Evolutionary conservation across 2,329 filamentous ascomycete species (phyloP), one percentile per base, ranked within the genome.

Genomic region (Diaporthe sp.): DNA sequence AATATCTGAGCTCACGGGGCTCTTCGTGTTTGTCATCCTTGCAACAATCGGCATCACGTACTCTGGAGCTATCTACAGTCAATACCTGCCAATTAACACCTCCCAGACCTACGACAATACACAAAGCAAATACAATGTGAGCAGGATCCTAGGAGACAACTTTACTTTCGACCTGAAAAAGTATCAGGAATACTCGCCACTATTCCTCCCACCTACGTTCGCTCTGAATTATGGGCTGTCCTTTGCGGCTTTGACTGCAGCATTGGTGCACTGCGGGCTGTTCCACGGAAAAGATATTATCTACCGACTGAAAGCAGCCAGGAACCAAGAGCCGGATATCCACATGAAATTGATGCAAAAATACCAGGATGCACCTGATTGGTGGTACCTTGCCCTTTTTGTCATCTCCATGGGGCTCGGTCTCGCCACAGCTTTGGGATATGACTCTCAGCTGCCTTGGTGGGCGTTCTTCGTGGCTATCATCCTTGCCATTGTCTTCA

Each of bases 101-200:
- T 87, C 88, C 30, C 83, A 86, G 59, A 86, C 86, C 0, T 92
- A 88, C 74, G 89, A 92, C 80, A 92, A 92, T 73, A 89, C 86
- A 0, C 89, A 87, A 15, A 78, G 78, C 1, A 63, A 80, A 0
- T 92, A 91, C 78, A 85, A 89, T 30, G 86, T 90, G 19, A 83
- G 81, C 15, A 84, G 85, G 2, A 89, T 92, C 30, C 84, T 92
- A 8, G 86, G 85, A 27, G 75, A 82, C 0, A 82, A 86, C 44
- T 83, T 86, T 71, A 87, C 85, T 0, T 85, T 92, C 22, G 84
- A 91, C 75, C 78, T 86, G 30, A 83, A 84, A 2, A 87, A 87
- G 1, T 92, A 91, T 78, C 81, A 84, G 47, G 79, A 81, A 2
- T 92, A 89, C 76, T 89, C 90, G 47, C 90, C 89, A 0, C 82